Evolutionary conservation across 2,329 filamentous ascomycete genomes (phyloP).

Genomic region (Colletotrichum noveboracense): DNA sequence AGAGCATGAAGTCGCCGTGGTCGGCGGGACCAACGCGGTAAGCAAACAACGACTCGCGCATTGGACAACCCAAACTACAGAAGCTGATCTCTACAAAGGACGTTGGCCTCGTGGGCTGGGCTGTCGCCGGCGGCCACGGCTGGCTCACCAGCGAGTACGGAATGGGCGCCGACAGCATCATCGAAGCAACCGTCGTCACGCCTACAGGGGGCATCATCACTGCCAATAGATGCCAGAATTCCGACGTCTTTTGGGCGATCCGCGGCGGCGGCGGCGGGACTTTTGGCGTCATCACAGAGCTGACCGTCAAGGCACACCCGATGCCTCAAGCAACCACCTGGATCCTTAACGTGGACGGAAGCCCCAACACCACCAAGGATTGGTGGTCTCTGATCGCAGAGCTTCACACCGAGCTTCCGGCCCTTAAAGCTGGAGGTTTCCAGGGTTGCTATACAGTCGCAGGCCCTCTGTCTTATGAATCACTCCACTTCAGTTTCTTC

Average conservation of each 20-base stretch:
- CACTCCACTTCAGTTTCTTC: neutral
- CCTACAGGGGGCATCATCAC: slow-evolving; percentile 44
- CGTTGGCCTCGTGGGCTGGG: slow-evolving; percentile 63
- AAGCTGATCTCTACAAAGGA: slow-evolving; percentile 35
- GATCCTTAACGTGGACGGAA: neutral
- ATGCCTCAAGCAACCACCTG: slow-evolving; percentile 24
- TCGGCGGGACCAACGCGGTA: slow-evolving; percentile 38
- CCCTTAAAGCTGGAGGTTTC: neutral
- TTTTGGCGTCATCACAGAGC: slow-evolving; percentile 54
- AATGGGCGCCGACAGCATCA: slow-evolving; percentile 51
- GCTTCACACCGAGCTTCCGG: neutral
- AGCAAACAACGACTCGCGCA: slow-evolving; percentile 24
- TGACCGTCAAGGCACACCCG: slow-evolving; percentile 50
- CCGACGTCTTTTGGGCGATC: slow-evolving; percentile 59
- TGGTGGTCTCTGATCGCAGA: neutral
- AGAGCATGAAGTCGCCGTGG: slow-evolving; percentile 31
- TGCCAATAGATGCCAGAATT: slow-evolving; percentile 45
- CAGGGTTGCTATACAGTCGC: neutral
- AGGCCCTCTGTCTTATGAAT: neutral
- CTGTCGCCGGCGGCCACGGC: slow-evolving; percentile 53
- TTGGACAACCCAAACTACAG: neutral
- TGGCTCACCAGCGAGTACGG: slow-evolving; percentile 45
- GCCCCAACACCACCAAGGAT: neutral
- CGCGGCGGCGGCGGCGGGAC: slow-evolving; percentile 54
- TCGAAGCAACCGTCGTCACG: slow-evolving; percentile 49